Base-by-base conservation (phyloP, 1,284 basidiomycete genomes). In the Moniliophthora roreri region DNA sequence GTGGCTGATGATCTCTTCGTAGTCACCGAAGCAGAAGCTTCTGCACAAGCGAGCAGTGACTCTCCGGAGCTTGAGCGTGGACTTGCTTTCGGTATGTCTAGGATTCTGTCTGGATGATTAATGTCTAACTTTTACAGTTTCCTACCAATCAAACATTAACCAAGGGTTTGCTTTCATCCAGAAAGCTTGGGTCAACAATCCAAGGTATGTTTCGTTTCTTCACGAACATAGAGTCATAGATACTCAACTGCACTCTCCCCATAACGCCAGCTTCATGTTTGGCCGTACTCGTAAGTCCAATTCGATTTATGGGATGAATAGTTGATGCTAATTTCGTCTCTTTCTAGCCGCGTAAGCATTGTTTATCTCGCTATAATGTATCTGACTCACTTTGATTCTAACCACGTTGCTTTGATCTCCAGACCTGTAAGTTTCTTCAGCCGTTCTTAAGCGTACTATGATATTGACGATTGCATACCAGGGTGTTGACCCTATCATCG, bases 81-180 rank as follows among this genome's bases (percentile, higher is more conserved):
- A n/a, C 58, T 69, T 7, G 63, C 66, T 13, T 69, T 69, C 51
- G 65, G 56, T 58, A 50, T 10, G 54, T n/a, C n/a, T n/a, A n/a
- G 18, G 4, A 4, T 9, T 20, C 4, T 40, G 28, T 18, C 28
- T 20, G 10, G 8, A 13, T 48, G 23, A 9, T 42, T 50, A 34
- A 5, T n/a, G n/a, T 15, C 18, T 23, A 28, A 16, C n/a, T 45
- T 8, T 10, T 10, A 10, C 6, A 58, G 56, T 67, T 13, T 58
- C 59, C 48, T 69, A 69, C 49, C 67, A 69, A 55, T 63, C 63
- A 23, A 54, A 51, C 36, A 56, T 69, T 35, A 50, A 34, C n/a
- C 38, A 59, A 3, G 67, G 67, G 7, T 69, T 68, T 57, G 55
- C 56, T 3, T 69, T 69, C 58, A 55, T 69, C n/a, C 68, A 69